These are phyloP conservation scores for Quercus parvula DNA, from an alignment of 306 rosid genomes.

Conservation along the genomic window DNA sequence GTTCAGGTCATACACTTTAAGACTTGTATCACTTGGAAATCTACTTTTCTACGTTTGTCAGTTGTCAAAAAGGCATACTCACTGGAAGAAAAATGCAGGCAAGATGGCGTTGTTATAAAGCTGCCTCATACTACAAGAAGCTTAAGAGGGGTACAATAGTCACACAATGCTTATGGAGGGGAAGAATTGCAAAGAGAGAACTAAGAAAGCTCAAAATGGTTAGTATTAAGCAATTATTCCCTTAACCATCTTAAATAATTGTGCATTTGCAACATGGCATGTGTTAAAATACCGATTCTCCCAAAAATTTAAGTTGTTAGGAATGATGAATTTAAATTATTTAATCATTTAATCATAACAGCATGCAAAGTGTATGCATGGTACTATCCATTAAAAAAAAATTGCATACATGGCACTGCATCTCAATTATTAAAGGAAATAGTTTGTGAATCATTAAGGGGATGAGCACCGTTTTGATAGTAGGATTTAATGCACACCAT, in stretches of 20 bases:
- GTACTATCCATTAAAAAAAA: not conserved
- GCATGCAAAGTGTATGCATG: not conserved
- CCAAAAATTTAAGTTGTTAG: too few species aligned
- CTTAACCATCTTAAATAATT: not conserved
- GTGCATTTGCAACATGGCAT: not conserved
- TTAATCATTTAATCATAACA: too few species aligned
- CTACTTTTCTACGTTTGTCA: not conserved
- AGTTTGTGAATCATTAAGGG: not conserved
- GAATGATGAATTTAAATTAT: not conserved
- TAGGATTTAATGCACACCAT: not conserved
- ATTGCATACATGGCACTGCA: not conserved
- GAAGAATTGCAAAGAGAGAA: constrained; percentile 63
- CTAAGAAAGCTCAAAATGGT: constrained; percentile 97
- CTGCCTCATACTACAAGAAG: constrained; percentile 60
- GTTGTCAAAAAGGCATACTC: constrained; percentile 16
- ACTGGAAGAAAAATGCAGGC: constrained; percentile 53
- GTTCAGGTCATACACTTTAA: constrained; percentile 60
- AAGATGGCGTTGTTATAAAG: constrained; percentile 79
- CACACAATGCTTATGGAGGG: constrained; percentile 88
- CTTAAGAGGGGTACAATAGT: constrained; percentile 76
- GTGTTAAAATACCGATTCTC: too few species aligned
- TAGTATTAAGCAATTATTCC: constrained; percentile 11
- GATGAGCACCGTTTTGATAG: not conserved
- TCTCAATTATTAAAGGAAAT: not conserved
- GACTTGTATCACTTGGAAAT: constrained; percentile 19